Conservation (phyloP, 352 stramenopile genomes). For the Globisporangium paddicum region DNA sequence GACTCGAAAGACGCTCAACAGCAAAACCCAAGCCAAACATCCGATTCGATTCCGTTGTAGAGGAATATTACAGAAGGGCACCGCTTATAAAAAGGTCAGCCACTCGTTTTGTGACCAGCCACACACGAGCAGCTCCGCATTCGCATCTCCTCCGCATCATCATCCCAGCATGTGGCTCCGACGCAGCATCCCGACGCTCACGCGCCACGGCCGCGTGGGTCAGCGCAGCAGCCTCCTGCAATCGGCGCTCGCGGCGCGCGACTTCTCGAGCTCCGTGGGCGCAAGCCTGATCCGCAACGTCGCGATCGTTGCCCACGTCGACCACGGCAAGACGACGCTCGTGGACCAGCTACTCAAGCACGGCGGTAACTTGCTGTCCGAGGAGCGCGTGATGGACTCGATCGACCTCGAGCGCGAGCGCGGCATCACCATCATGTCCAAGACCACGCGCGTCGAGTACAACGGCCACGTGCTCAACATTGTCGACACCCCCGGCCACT, state of each 20-base stretch:
- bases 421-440: conserved; percentile 99
- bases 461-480: conserved; percentile 95
- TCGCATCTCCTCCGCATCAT: background rate
- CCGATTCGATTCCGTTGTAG: too few relatives aligned
- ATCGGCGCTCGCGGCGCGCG: conserved; percentile 17
- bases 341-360: conserved; percentile 97
- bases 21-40: too few relatives aligned
- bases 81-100: too few relatives aligned
- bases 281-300: conserved; percentile 82
- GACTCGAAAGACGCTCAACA: too few relatives aligned
- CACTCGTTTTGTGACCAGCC: conserved; percentile 7
- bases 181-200: conserved; percentile 41
- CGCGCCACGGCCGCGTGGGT: conserved; percentile 30
- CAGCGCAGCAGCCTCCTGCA: conserved; percentile 18
- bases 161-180: conserved; percentile 53
- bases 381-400: conserved; percentile 97
- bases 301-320: conserved; percentile 94
- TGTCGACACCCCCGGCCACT: conserved; percentile 97
- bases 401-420: conserved; percentile 98
- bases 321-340: conserved; percentile 99
- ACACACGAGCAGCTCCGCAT: background rate
- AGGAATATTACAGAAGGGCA: too few relatives aligned
- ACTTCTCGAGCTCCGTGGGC: conserved; percentile 38
- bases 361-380: conserved; percentile 82
- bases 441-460: conserved; percentile 96